A percentile compares a stretch with the other conserved stretches of the same genome.
phyloP scores from a whole-genome alignment of 2,329 filamentous ascomycete species.

The Hirsutella thompsonii region DNA sequence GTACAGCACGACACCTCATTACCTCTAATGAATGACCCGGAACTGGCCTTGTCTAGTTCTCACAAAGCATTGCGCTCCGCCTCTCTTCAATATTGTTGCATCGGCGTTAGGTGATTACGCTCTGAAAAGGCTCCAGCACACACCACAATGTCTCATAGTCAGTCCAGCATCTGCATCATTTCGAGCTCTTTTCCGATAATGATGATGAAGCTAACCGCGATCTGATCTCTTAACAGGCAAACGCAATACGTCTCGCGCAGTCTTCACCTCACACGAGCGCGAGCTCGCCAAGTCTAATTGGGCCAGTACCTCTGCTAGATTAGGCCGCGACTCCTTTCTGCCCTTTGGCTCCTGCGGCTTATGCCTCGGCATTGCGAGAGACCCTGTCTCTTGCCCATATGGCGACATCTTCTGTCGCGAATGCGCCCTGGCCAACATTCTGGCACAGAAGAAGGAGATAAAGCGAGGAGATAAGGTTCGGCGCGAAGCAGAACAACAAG shows the following conservation, averaged over 20 bases:
- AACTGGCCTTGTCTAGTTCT: too few relatives aligned
- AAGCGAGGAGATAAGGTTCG: conserved; percentile 61
- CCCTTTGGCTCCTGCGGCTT: conserved; percentile 81
- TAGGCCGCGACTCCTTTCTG: conserved; percentile 82
- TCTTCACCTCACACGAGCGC: conserved; percentile 90
- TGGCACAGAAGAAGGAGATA: conserved; percentile 84
- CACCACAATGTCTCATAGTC: conserved; percentile 40
- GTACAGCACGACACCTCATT: too few relatives aligned
- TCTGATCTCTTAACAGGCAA: conserved; percentile 39
- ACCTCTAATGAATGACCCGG: too few relatives aligned
- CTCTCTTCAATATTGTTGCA: too few relatives aligned
- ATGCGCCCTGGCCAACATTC: conserved; percentile 82
- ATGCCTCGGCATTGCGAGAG: conserved; percentile 68
- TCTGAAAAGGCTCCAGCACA: neutral
- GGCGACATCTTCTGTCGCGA: conserved; percentile 94
- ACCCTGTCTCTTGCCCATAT: conserved; percentile 70
- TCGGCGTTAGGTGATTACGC: too few relatives aligned
- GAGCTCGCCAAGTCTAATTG: conserved; percentile 69
- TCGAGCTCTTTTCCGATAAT: neutral
- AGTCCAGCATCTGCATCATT: conserved; percentile 6
- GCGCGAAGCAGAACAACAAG: conserved; percentile 48
- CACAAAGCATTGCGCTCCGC: neutral
- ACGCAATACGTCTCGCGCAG: conserved; percentile 79
- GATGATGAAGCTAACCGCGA: neutral
- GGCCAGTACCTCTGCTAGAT: conserved; percentile 70